Percentiles rank a stretch among this genome's conserved stretches.
phyloP scores from a whole-genome alignment of 176 grass and related monocot species.

The Chloris gayana region DNA sequence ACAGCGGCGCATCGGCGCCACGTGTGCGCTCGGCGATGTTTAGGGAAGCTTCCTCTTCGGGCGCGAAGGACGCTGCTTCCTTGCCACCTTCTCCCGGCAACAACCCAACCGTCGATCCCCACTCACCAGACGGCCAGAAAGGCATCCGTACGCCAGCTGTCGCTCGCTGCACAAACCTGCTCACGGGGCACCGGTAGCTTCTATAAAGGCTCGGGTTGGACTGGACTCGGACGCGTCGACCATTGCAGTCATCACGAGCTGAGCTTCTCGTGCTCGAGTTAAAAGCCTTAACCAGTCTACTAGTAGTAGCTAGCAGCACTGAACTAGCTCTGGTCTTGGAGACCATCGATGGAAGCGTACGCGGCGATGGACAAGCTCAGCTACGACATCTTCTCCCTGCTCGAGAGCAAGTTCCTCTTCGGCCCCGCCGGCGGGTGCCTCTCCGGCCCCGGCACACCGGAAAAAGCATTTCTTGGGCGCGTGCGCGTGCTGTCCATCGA shows the following conservation, averaged over 20 bases:
- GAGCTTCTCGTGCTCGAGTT: neutral
- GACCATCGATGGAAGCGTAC: neutral
- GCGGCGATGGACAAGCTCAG: neutral
- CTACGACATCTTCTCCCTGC: neutral
- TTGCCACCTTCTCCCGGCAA: neutral
- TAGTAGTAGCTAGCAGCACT: neutral
- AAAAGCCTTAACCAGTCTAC: neutral
- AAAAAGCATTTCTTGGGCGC: neutral
- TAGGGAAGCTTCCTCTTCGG: neutral
- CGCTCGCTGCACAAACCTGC: neutral
- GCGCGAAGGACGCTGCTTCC: conserved; percentile 29
- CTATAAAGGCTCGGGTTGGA: conserved; percentile 34
- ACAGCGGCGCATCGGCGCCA: neutral
- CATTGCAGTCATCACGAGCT: conserved; percentile 6
- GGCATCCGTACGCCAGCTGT: conserved; percentile 31
- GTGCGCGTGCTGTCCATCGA: conserved; percentile 80
- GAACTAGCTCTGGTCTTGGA: neutral
- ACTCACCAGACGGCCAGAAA: conserved; percentile 14
- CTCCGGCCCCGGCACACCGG: conserved; percentile 32
- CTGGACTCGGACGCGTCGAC: conserved; percentile 13
- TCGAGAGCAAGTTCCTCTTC: neutral
- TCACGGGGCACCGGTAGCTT: neutral
- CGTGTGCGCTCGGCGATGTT: neutral
- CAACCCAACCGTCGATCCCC: conserved; percentile 3
- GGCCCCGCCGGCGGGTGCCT: neutral